These are phyloP conservation scores for Luffa aegyptiaca DNA, from an alignment of 306 rosid genomes.

Conservation along the genomic window DNA sequence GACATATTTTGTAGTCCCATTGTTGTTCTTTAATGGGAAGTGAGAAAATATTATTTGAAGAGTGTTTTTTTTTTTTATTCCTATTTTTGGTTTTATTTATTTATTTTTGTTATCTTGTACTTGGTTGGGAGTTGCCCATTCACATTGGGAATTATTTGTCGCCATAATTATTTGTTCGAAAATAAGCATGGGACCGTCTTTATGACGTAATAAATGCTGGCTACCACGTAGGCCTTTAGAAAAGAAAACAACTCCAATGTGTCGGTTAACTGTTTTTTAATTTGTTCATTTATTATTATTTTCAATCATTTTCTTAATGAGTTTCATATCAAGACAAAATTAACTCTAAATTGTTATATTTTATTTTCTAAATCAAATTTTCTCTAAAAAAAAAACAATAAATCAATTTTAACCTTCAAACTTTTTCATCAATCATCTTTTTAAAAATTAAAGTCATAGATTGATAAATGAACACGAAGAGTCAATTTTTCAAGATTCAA, in stretches of 20 bases:
- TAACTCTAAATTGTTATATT: neutral
- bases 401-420: neutral
- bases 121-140: neutral
- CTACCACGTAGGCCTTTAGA: neutral
- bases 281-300: neutral
- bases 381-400: too few relatives aligned
- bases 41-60: too few relatives aligned
- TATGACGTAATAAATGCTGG: neutral
- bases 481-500: too few relatives aligned
- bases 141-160: neutral
- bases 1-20: too few relatives aligned
- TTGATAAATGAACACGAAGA: too few relatives aligned
- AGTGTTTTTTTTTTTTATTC: too few relatives aligned
- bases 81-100: too few relatives aligned
- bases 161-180: neutral
- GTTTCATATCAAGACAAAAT: neutral
- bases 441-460: too few relatives aligned
- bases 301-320: neutral
- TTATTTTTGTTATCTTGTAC: too few relatives aligned
- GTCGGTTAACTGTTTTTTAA: neutral
- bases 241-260: neutral
- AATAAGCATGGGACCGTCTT: neutral
- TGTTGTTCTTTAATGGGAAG: too few relatives aligned
- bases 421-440: too few relatives aligned
- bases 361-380: too few relatives aligned